A percentile compares a stretch with the other conserved stretches of the same genome.
These are phyloP conservation scores for Penicillium rolfsii DNA, from an alignment of 2,329 filamentous ascomycete species.

Conservation along the genomic window DNA sequence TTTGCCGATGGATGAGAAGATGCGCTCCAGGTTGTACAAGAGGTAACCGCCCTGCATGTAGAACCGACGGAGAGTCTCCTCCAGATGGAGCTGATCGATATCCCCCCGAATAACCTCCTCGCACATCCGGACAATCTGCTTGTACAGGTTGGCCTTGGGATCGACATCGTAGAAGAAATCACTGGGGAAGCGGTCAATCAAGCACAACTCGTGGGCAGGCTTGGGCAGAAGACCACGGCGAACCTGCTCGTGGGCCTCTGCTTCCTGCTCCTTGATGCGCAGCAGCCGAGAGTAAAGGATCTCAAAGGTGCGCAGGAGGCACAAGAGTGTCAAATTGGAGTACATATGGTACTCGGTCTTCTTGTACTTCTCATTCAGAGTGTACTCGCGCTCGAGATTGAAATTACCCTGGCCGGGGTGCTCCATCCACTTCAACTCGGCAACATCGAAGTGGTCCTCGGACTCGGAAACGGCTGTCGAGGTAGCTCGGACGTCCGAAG, in stretches of 20 bases:
- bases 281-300: constrained; percentile 83
- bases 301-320: constrained; percentile 92
- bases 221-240: constrained; percentile 73
- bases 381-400: constrained; percentile 67
- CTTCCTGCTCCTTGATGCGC: constrained; percentile 79
- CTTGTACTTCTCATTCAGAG: constrained; percentile 76
- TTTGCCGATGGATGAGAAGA: constrained; percentile 78
- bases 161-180: constrained; percentile 74
- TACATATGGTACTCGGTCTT: constrained; percentile 87
- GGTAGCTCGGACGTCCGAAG: constrained; percentile 67
- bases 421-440: constrained; percentile 62
- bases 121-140: constrained; percentile 80
- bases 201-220: constrained; percentile 79
- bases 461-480: constrained; percentile 49
- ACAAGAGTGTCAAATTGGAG: constrained; percentile 86
- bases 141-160: constrained; percentile 75
- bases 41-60: constrained; percentile 92
- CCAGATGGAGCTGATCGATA: constrained; percentile 78
- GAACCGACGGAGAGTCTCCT: constrained; percentile 88
- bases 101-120: constrained; percentile 84
- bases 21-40: constrained; percentile 88
- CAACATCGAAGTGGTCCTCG: constrained; percentile 59
- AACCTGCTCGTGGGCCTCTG: constrained; percentile 73
- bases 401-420: constrained; percentile 60
- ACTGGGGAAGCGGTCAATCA: constrained; percentile 73